These are phyloP conservation scores for Ustilago nuda DNA, from an alignment of 1,284 basidiomycete genomes.

Conservation along the genomic window DNA sequence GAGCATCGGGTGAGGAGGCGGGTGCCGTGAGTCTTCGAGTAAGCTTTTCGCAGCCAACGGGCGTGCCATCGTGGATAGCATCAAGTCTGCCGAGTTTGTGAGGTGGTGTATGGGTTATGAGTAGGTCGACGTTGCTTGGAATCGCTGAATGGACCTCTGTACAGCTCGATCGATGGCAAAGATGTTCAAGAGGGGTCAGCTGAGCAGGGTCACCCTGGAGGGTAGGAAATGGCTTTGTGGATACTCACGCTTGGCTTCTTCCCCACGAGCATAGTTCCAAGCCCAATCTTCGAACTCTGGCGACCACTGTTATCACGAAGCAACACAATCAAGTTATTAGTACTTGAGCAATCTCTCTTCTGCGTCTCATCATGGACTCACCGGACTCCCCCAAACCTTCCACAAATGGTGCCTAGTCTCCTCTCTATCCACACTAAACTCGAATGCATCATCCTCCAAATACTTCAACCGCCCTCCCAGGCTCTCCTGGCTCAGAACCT, in stretches of 20 bases:
- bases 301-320: constrained; percentile 27
- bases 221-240: not conserved
- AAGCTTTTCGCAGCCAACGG: constrained; percentile 52
- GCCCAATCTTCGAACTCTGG: constrained; percentile 51
- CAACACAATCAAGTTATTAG: not conserved
- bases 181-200: not conserved
- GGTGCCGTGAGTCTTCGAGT: constrained; percentile 19
- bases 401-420: constrained; percentile 24
- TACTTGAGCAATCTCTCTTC: not conserved
- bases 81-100: constrained; percentile 32
- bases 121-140: constrained; percentile 32
- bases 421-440: constrained; percentile 27
- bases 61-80: constrained; percentile 32
- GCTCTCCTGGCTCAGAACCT: constrained; percentile 3
- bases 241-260: constrained; percentile 8
- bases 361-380: constrained; percentile 3
- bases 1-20: not conserved
- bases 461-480: constrained; percentile 17
- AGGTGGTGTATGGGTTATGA: constrained; percentile 50
- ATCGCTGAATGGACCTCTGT: constrained; percentile 22
- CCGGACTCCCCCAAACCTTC: constrained; percentile 48
- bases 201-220: not conserved
- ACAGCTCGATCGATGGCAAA: not conserved
- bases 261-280: constrained; percentile 47
- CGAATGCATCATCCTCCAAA: constrained; percentile 24